A percentile compares a stretch with the other conserved stretches of the same genome.
Evolutionary conservation across 495 filamentous ascomycete species (phyloP).

Genomic region (Amphirosellinia nigrospora): DNA sequence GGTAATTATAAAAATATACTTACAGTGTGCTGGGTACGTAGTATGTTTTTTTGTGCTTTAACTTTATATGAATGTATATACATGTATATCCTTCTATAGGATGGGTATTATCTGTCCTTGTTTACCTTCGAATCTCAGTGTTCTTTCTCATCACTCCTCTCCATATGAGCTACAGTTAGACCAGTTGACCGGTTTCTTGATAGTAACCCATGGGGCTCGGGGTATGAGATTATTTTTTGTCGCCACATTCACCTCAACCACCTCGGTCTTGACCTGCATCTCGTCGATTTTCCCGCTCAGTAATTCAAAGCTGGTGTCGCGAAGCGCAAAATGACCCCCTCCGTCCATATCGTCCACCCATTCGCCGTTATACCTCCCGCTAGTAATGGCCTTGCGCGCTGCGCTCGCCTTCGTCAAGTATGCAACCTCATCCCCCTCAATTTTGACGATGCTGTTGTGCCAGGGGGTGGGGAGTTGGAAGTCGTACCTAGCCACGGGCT

Average conservation of each 20-base stretch:
- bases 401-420: slow-evolving; percentile 40
- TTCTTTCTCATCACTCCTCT: neutral
- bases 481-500: slow-evolving; percentile 33
- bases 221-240: neutral
- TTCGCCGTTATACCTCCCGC: slow-evolving; percentile 25
- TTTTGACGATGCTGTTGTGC: slow-evolving; percentile 48
- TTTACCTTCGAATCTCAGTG: neutral
- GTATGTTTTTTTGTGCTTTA: no score
- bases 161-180: neutral
- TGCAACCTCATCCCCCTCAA: slow-evolving; percentile 35
- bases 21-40: no score
- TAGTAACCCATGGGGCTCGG: neutral
- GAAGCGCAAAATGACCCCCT: slow-evolving; percentile 2
- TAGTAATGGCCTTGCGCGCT: slow-evolving; percentile 30
- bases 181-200: neutral
- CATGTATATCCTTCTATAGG: neutral
- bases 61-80: neutral
- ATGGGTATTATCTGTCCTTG: neutral
- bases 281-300: neutral
- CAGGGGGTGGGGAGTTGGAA: slow-evolving; percentile 53
- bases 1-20: no score
- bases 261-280: neutral
- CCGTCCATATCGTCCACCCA: slow-evolving; percentile 11
- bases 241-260: neutral
- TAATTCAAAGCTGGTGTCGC: neutral